Conservation (phyloP, 2,329 filamentous ascomycete species). For the Phaeosphaeria sp. region DNA sequence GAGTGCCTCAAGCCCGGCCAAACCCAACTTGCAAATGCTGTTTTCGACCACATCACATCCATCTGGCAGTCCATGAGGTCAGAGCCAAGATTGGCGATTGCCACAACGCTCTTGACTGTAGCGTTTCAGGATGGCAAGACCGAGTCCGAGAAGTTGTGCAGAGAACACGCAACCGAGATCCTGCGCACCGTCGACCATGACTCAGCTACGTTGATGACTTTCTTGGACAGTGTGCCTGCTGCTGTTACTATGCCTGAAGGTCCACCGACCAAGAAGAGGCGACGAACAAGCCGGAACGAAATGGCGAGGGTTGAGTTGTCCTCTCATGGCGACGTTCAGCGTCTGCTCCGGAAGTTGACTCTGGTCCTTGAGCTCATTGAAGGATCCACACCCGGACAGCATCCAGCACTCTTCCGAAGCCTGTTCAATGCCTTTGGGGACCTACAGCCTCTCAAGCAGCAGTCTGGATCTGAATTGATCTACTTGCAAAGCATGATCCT, state of each 20-base stretch:
- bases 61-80: conserved; percentile 78
- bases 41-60: conserved; percentile 72
- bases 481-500: conserved; percentile 89
- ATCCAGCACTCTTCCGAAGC: conserved; percentile 77
- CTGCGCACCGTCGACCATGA: conserved; percentile 76
- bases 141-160: conserved; percentile 48
- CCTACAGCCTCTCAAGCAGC: conserved; percentile 81
- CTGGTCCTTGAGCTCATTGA: conserved; percentile 90
- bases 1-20: conserved; percentile 53
- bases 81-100: conserved; percentile 65
- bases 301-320: conserved; percentile 67
- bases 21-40: conserved; percentile 65
- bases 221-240: conserved; percentile 76
- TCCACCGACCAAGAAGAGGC: conserved; percentile 77
- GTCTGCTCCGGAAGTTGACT: conserved; percentile 77
- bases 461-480: conserved; percentile 84
- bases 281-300: conserved; percentile 78
- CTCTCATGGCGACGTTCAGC: conserved; percentile 69
- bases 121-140: conserved; percentile 55
- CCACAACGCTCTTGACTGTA: conserved; percentile 68
- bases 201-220: conserved; percentile 72
- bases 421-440: conserved; percentile 88
- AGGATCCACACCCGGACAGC: conserved; percentile 74
- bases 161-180: conserved; percentile 70
- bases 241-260: conserved; percentile 75